Evolutionary conservation across 352 stramenopile genomes (phyloP), one percentile per base, ranked within the genome.

Genomic region (Pythium insidiosum): DNA sequence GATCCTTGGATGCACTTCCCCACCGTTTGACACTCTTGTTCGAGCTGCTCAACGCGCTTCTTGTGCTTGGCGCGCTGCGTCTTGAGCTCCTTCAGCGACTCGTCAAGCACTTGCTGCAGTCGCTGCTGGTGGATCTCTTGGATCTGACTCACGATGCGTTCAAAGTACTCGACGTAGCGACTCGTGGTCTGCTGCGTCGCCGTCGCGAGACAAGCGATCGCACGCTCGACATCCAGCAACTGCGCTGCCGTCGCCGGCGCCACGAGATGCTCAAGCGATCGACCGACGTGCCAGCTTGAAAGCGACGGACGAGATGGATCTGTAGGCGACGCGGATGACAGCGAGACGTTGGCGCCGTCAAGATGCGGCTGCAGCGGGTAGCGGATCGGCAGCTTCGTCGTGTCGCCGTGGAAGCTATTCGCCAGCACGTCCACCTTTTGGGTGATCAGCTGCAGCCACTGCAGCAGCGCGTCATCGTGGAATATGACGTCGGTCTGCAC

Each of bases 61-160:
- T 66, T 74, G 55, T 81, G 69, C 16, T 59, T 63, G 9, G 49
- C 38, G 22, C 69, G 61, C 39, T 79, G 65, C 5, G 51, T 41
- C 24, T 85, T 79, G 10, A 85, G 47, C 37, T 85, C 69, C 1
- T 56, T 37, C 26, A 83, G 40, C 20, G 69, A 78, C 24, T 82
- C 69, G 7, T 69, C 56, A 15, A 78, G 60, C 0, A 81, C 69
- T 36, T 50, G 57, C 38, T 77, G 67, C 21, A 85, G 62, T 9
- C 60, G 68, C 7, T 76, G 63, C 21, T 83, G 61, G 31, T 85
- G 73, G 34, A 73, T 59, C 12, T 50, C 52, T 47, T 81, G 69
- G 24, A 85, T 53, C 45, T 83, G 61, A n/a, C 59, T 38, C 13
- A 81, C 47, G 6, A 69, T 62, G 22, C 51, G 45, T 38, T 83